These are phyloP conservation scores for Aspergillus pseudoterreus DNA, from an alignment of 2,329 filamentous ascomycete species.

Conservation along the genomic window DNA sequence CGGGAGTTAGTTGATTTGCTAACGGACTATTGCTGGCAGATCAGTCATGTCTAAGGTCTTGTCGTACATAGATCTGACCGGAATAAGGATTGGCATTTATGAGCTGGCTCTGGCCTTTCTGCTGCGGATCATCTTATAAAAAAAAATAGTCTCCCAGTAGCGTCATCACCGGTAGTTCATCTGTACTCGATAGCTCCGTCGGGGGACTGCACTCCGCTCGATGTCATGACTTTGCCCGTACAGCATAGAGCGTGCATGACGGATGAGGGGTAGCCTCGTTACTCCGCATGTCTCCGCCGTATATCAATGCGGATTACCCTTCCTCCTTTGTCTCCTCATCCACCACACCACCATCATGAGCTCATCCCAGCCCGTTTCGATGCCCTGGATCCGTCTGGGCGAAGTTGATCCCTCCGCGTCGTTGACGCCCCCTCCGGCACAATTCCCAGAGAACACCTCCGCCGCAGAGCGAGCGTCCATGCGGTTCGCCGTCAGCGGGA, in stretches of 20 bases:
- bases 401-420: constrained; percentile 14
- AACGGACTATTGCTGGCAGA: constrained; percentile 25
- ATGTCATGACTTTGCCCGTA: not conserved
- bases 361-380: not conserved
- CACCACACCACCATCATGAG: not conserved
- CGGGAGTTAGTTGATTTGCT: constrained; percentile 15
- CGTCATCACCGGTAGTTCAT: not conserved
- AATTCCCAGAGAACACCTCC: constrained; percentile 16
- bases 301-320: too few species aligned
- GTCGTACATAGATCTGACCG: constrained; percentile 17
- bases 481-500: constrained; percentile 28
- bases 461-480: constrained; percentile 23
- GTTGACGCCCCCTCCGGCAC: constrained; percentile 25
- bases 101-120: too few species aligned
- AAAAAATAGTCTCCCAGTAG: too few species aligned
- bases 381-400: constrained; percentile 23
- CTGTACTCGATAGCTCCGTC: not conserved
- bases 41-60: constrained; percentile 17
- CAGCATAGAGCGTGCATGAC: too few species aligned
- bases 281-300: too few species aligned
- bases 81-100: not conserved
- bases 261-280: too few species aligned
- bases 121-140: too few species aligned
- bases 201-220: not conserved
- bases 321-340: too few species aligned